These are phyloP conservation scores for Mycena vitilis DNA, from an alignment of 768 basidiomycete genomes.

Conservation along the genomic window DNA sequence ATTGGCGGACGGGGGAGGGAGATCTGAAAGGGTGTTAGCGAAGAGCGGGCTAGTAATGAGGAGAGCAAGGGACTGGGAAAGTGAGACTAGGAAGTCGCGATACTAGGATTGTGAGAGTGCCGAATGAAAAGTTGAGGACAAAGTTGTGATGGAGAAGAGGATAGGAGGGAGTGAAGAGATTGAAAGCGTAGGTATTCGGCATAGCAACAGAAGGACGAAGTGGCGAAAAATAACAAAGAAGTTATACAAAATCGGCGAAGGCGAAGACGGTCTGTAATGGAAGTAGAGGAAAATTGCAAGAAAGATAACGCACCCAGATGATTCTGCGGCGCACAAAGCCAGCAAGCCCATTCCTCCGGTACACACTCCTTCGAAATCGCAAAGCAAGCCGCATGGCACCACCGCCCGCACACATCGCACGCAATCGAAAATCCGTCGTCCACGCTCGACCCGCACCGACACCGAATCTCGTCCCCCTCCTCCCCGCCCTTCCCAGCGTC, in stretches of 20 bases:
- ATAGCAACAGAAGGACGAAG: too few relatives aligned
- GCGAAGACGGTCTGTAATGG: too few relatives aligned
- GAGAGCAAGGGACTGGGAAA: too few relatives aligned
- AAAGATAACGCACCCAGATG: not conserved
- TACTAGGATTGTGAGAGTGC: slow-evolving; percentile 39
- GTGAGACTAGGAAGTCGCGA: too few relatives aligned
- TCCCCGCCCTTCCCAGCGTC: not conserved
- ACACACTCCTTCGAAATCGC: slow-evolving; percentile 66
- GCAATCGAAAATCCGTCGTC: slow-evolving; percentile 90
- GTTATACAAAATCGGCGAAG: too few relatives aligned
- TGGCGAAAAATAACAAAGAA: too few relatives aligned
- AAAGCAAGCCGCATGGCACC: slow-evolving; percentile 89
- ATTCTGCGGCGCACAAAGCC: slow-evolving; percentile 65
- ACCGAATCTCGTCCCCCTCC: slow-evolving; percentile 63
- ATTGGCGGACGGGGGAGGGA: not conserved
- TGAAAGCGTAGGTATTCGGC: too few relatives aligned
- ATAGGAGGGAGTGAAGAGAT: too few relatives aligned
- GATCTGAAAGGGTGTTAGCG: not conserved
- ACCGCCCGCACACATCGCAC: slow-evolving; percentile 82
- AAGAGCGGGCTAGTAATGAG: too few relatives aligned
- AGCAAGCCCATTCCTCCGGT: slow-evolving; percentile 83
- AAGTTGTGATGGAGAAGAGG: not conserved
- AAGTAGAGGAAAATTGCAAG: too few relatives aligned
- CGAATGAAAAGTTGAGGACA: slow-evolving; percentile 28
- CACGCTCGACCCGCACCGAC: slow-evolving; percentile 78